These are phyloP conservation scores for Orbilia oligospora DNA, from an alignment of 2,329 filamentous ascomycete species.

Conservation along the genomic window DNA sequence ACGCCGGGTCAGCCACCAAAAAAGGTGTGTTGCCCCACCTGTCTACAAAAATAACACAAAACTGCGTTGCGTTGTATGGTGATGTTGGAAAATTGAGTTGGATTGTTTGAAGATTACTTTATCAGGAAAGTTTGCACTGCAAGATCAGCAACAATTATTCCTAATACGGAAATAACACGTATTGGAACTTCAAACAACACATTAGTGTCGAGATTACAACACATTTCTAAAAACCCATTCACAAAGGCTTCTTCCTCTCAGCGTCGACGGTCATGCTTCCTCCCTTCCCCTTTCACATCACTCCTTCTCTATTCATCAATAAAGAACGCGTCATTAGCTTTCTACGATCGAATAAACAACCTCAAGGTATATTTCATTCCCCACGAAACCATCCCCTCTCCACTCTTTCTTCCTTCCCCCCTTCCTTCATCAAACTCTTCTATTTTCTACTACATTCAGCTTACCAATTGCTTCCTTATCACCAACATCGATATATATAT, in stretches of 20 bases:
- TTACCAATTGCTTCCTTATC: neutral
- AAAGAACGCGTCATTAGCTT: neutral
- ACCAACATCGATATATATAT: neutral
- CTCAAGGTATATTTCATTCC: neutral
- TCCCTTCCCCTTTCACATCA: constrained; percentile 23
- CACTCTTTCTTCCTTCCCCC: neutral
- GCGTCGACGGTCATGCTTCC: neutral
- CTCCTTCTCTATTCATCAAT: neutral
- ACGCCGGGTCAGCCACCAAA: no score
- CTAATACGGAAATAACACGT: constrained; percentile 8
- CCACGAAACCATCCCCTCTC: neutral
- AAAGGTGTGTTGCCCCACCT: no score
- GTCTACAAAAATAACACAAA: no score
- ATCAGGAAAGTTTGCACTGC: neutral
- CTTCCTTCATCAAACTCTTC: neutral
- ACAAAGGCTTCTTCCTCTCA: neutral
- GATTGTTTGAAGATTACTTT: neutral
- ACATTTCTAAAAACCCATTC: constrained; percentile 5
- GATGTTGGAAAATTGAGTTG: constrained; percentile 4
- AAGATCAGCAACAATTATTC: neutral
- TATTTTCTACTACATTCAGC: neutral
- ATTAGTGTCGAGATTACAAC: no score
- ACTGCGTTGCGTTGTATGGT: neutral
- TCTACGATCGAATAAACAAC: neutral
- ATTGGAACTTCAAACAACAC: neutral